These are phyloP conservation scores for Boletellus deceptivus DNA, from an alignment of 1,284 basidiomycete species.

Conservation along the genomic window DNA sequence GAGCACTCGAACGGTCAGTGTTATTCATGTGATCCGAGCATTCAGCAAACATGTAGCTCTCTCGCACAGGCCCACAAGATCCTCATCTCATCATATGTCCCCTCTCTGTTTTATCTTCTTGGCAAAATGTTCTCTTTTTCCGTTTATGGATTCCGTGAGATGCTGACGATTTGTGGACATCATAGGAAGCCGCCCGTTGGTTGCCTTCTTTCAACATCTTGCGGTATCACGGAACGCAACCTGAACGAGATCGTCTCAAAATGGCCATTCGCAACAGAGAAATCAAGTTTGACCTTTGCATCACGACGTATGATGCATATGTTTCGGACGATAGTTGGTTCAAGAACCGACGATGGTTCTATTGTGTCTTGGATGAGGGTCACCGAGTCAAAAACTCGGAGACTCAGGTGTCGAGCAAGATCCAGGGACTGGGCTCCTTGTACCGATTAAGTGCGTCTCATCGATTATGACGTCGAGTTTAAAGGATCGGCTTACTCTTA, in stretches of 20 bases:
- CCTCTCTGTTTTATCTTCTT: constrained; percentile 57
- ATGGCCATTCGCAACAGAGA: constrained; percentile 31
- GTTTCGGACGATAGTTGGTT: constrained; percentile 53
- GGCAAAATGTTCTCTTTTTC: constrained; percentile 41
- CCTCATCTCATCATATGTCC: constrained; percentile 63
- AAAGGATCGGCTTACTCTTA: constrained; percentile 3
- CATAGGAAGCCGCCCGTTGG: constrained; percentile 55
- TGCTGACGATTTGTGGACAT: background rate
- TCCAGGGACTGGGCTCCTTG: constrained; percentile 48
- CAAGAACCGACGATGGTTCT: constrained; percentile 53
- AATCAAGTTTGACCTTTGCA: constrained; percentile 43
- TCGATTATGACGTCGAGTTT: background rate
- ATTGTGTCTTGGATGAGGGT: constrained; percentile 60
- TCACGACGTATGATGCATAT: constrained; percentile 60
- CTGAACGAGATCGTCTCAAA: constrained; percentile 51
- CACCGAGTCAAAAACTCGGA: constrained; percentile 60
- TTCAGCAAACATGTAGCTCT: background rate
- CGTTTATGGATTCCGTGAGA: background rate
- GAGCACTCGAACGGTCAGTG: constrained; percentile 40
- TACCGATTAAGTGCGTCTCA: constrained; percentile 46
- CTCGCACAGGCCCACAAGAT: constrained; percentile 34
- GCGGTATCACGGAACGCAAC: constrained; percentile 49
- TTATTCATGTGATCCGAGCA: background rate
- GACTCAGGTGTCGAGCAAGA: constrained; percentile 42
- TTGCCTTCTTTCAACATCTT: constrained; percentile 47